Percentiles rank a stretch among this genome's conserved stretches.
Conservation (phyloP, 129 eudicot species). For the Sambucus nigra region DNA sequence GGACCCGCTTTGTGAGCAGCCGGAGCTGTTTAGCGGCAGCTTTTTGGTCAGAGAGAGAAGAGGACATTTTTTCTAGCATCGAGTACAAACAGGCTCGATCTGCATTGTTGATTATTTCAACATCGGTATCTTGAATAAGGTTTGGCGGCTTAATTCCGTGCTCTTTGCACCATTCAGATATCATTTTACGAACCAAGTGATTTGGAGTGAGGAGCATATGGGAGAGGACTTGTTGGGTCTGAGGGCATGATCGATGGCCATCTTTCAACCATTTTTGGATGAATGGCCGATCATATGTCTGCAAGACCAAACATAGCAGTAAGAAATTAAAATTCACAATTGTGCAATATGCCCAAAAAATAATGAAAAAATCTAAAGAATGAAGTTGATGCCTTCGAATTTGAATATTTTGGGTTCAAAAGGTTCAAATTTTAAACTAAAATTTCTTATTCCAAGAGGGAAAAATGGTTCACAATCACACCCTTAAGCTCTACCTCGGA, state of each 20-base stretch:
- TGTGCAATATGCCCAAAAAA: not conserved
- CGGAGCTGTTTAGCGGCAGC: conserved; percentile 27
- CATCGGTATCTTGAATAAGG: conserved; percentile 8
- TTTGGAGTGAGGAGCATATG: conserved; percentile 30
- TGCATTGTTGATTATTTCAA: conserved; percentile 16
- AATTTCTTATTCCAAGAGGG: not conserved
- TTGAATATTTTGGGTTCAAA: no score
- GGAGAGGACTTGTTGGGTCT: conserved; percentile 29
- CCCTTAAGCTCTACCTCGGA: no score
- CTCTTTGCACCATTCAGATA: conserved; percentile 25
- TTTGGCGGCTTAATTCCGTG: conserved; percentile 16
- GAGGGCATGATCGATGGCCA: conserved; percentile 35
- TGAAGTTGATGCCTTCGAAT: no score
- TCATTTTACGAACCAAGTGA: conserved; percentile 22
- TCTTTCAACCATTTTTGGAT: conserved; percentile 35
- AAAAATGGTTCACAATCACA: not conserved
- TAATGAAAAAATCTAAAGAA: not conserved
- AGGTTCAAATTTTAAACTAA: no score
- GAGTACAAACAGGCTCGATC: conserved; percentile 14
- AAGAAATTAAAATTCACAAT: no score
- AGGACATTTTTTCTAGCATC: conserved; percentile 29
- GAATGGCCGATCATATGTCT: conserved; percentile 36
- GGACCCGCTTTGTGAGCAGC: conserved; percentile 19
- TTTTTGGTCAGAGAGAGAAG: conserved; percentile 28
- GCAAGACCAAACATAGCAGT: conserved; percentile 7